These are phyloP conservation scores for Cadophora sp. DNA, from an alignment of 2,329 filamentous ascomycete species.

Conservation along the genomic window DNA sequence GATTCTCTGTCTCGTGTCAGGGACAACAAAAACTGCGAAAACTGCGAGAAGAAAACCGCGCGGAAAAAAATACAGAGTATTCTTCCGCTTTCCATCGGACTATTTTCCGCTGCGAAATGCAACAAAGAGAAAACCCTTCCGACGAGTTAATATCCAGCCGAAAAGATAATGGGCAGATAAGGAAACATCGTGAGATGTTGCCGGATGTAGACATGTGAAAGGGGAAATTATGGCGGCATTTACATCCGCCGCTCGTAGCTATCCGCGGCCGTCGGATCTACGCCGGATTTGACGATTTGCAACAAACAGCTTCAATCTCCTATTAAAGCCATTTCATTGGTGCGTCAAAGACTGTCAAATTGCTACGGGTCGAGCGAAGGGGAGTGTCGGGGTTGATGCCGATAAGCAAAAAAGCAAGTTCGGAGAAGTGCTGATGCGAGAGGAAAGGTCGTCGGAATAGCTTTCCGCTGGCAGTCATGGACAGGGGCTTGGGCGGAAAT, in stretches of 20 bases:
- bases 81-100: background rate
- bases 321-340: background rate
- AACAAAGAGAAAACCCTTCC: background rate
- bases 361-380: background rate
- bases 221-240: background rate
- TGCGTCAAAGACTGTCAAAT: background rate
- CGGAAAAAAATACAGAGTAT: background rate
- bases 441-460: background rate
- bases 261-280: background rate
- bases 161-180: background rate
- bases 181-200: background rate
- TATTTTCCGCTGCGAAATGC: background rate
- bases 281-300: conserved; percentile 1
- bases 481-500: background rate
- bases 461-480: background rate
- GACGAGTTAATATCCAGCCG: background rate
- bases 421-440: background rate
- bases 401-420: background rate
- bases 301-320: background rate
- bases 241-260: background rate
- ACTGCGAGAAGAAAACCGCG: background rate
- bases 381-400: background rate
- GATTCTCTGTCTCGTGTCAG: background rate
- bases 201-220: background rate
- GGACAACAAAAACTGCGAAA: background rate